phyloP scores from a whole-genome alignment of 768 basidiomycete species.

The Serendipita sp. region DNA sequence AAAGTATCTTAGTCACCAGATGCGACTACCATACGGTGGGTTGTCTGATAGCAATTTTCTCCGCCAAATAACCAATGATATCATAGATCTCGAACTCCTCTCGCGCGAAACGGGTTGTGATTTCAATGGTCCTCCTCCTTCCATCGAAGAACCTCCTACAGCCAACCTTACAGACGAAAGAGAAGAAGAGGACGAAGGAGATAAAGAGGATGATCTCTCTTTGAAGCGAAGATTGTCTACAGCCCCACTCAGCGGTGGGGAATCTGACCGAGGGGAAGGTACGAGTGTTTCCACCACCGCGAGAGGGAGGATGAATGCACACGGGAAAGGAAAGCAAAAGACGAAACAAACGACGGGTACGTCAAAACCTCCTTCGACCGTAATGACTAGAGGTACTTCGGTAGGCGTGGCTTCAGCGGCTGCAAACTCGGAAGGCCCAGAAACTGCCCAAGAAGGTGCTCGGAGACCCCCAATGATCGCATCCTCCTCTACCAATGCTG shows the following conservation, averaged over 20 bases:
- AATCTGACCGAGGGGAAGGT: conserved; percentile 2
- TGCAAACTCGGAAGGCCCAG: background rate
- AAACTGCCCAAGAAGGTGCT: background rate
- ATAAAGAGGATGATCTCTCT: background rate
- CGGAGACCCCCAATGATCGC: background rate
- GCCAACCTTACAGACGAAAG: background rate
- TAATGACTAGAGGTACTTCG: too few relatives aligned
- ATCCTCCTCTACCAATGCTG: background rate
- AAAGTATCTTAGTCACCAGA: conserved; percentile 42
- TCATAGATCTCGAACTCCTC: conserved; percentile 1
- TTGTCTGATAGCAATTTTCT: conserved; percentile 1
- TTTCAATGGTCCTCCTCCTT: background rate
- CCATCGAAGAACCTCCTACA: background rate
- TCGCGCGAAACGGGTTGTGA: background rate
- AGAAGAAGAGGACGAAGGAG: background rate
- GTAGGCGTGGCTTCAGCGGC: background rate
- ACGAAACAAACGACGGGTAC: background rate
- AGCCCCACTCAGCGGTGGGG: background rate
- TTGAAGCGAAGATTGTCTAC: background rate
- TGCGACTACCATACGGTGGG: conserved; percentile 62
- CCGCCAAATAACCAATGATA: background rate
- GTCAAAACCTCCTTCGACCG: background rate
- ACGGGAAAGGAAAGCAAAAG: background rate
- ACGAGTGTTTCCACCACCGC: background rate
- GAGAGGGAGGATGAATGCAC: background rate